Evolutionary conservation across 2,329 filamentous ascomycete genomes (phyloP), one percentile per base, ranked within the genome.

Genomic region (Sordariomycetes sp.): DNA sequence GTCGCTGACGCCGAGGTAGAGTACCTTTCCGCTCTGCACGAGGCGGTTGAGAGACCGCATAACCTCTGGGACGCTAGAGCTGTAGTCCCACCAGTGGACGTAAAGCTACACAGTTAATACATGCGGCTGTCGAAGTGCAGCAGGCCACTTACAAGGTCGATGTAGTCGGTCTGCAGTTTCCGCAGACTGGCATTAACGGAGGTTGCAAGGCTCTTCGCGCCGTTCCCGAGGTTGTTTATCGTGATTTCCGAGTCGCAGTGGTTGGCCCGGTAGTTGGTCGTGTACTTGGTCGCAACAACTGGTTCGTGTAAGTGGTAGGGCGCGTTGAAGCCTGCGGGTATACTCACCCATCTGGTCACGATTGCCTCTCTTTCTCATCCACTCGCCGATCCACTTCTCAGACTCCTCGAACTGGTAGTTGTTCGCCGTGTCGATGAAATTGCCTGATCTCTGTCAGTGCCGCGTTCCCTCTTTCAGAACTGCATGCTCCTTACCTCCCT

Each of bases 351-450:
- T 80, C 66, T 87, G 75, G 63, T 88, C 85, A 25, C 87, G 79
- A 60, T 81, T 81, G n/a, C 78, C 75, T 11, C 83, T 79, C 61
- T 78, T 77, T 64, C 77, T 75, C 82, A 88, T 86, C 85, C 86
- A 90, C 63, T 87, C 83, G 40, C 87, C 87, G 59, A 90, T 73
- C 81, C 85, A 86, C 57, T 65, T 69, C 69, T 89, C 86, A 1
- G 81, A 81, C 67, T 88, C 77, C 60, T 74, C 76, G 58, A 75
- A 71, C 63, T 87, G 85, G 70, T 89, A 89, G 68, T 85, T 85
- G 71, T 83, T 87, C 60, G 85, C 66, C 0, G 85, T 88, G 67
- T 90, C 87, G 65, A 90, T 85, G 69, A 90, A 89, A 71, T 90
- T 90, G 25, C 87, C 87, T 59, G 79, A 46, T 16, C 69, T 53